Conservation (phyloP, 441 rosid species). For the Mallotus japonicus region DNA sequence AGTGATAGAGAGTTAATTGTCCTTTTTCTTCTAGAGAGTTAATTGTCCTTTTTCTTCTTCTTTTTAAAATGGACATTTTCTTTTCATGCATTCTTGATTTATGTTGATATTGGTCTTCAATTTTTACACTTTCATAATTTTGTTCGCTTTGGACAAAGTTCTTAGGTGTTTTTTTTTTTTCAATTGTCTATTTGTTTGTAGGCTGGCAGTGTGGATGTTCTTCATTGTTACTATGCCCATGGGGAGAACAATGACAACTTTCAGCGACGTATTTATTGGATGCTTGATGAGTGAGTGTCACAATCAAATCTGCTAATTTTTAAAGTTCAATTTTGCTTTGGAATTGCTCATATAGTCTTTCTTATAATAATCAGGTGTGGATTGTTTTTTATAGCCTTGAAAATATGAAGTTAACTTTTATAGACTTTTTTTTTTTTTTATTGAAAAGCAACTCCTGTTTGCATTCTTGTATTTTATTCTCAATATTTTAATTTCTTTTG, state of each 20-base stretch:
- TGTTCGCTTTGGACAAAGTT: neutral
- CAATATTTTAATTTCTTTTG: neutral
- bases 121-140: conserved; percentile 11
- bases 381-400: conserved; percentile 1
- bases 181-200: conserved; percentile 23
- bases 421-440: neutral
- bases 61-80: too few species aligned
- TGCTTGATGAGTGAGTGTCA: conserved; percentile 60
- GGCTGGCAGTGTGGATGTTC: conserved; percentile 69
- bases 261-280: conserved; percentile 72
- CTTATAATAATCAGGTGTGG: conserved; percentile 3
- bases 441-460: neutral
- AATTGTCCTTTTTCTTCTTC: too few species aligned
- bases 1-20: neutral
- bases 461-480: neutral
- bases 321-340: neutral
- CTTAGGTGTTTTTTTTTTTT: neutral
- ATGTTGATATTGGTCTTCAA: neutral
- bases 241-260: conserved; percentile 63
- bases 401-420: neutral
- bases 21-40: too few species aligned
- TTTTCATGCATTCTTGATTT: neutral
- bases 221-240: conserved; percentile 80
- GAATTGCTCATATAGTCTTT: conserved; percentile 10
- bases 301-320: conserved; percentile 7